Base-by-base conservation (phyloP, 139 green algal species). In the Coelastrella sp. region DNA sequence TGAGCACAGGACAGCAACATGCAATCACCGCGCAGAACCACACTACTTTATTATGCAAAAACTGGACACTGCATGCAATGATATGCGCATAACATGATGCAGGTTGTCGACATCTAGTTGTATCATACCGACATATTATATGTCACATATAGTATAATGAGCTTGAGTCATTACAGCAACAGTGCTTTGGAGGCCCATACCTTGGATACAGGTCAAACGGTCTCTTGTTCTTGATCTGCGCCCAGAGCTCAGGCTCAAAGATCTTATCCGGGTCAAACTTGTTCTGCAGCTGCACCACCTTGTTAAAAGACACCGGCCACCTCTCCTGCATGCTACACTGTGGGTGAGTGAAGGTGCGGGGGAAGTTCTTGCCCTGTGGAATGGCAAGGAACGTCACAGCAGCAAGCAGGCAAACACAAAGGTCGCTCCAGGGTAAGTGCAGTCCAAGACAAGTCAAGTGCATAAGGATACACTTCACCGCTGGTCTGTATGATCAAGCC, bases 281-380 rank as follows among this genome's bases (percentile, higher is more conserved):
- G 11, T 48, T 19, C 64, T 77, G 64, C 79, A 85, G 11, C 34
- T 34, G n/a, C 34, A 78, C n/a, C 41, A 37, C 63, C 79, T 48
- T 68, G 27, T 85, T 41, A 21, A 78, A 79, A 3, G 72, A 63
- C 17, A 13, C 19, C 5, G 63, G 63, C 30, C 27, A 85, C 30
- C 45, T 41, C 23, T 67, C 37, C 5, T 1, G 7, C 34, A 85
- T 67, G 79, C n/a, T 72, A 63, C 79, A 85, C 45, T 69, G 34
- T n/a, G 79, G 79, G 79, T 85, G 79, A 13, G 79, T 85, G 64
- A 85, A 85, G 43, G 79, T 85, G 5, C 53, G 53, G 4, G 34
- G 21, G 15, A 37, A 69, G 64, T 85, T 84, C 43, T 85, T 85
- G 64, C 79, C 63, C 48, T 23, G 50, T 9, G 32, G 30, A 1